Base-by-base conservation (phyloP, 768 basidiomycete genomes). In the Pulveroboletus ravenelii region DNA sequence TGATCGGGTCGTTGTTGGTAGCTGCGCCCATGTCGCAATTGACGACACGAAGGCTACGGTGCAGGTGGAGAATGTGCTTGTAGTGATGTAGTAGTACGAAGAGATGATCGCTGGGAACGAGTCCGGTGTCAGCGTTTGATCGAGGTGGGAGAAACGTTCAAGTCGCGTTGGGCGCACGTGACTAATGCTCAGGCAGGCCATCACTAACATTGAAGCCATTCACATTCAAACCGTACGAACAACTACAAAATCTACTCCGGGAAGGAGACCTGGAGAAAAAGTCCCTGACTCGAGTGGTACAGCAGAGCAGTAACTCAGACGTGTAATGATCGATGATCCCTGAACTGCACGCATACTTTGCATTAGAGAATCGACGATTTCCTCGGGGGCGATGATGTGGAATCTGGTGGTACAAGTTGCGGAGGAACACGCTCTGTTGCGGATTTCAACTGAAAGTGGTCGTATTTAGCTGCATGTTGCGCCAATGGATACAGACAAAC, bases 101-200 rank as follows among this genome's bases (percentile, higher is more conserved):
- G 31, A 34, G 27, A 23, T n/a, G 45, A 53, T 36, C 31, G 30
- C 41, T 10, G n/a, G 2, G 36, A 41, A 31, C 38, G 32, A 38
- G 40, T n/a, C n/a, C n/a, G n/a, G n/a, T 20, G 27, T 27, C 13
- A 36, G 42, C 41, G 50, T 56, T 50, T 30, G 56, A 66, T 66
- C 62, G 53, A 53, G 41, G 36, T 32, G 39, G 43, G 13, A 25
- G 50, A 56, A 62, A 60, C 54, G 62, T 59, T 58, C 55, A 53
- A 54, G 59, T 58, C 68, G 68, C 64, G 62, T 62, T 60, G 48
- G 23, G 3, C 13, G 41, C 67, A 68, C 67, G 67, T 68, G 67
- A 68, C 63, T 32, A 18, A 50, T 40, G 37, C 38, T 17, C 31
- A 17, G 6, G 13, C 20, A 17, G 8, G 25, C 25, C 25, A 27